These are phyloP conservation scores for Penicillium ochrochloron DNA, from an alignment of 495 filamentous ascomycete species.

Conservation along the genomic window DNA sequence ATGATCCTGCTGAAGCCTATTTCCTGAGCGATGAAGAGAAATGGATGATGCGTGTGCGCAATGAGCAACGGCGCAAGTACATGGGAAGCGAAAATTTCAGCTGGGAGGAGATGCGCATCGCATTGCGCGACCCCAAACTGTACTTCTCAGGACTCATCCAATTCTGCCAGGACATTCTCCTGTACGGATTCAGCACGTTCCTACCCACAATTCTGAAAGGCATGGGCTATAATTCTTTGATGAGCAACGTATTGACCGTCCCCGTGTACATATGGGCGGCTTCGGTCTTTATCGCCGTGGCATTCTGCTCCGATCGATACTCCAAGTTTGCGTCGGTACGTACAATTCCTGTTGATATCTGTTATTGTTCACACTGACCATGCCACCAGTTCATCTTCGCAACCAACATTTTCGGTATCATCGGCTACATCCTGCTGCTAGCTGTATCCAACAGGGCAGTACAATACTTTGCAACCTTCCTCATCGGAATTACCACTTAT, in stretches of 20 bases:
- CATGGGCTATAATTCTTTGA: slow-evolving; percentile 55
- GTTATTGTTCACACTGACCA: slow-evolving; percentile 11
- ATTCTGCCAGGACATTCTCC: slow-evolving; percentile 58
- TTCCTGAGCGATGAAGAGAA: slow-evolving; percentile 57
- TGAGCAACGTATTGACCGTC: slow-evolving; percentile 52
- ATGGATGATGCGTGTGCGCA: slow-evolving; percentile 54
- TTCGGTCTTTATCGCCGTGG: slow-evolving; percentile 46
- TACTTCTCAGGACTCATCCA: slow-evolving; percentile 52
- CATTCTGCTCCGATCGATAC: slow-evolving; percentile 47
- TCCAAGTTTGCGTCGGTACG: slow-evolving; percentile 44
- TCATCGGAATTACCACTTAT: slow-evolving; percentile 57
- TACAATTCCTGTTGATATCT: background rate
- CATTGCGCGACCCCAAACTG: slow-evolving; percentile 45
- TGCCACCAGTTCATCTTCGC: slow-evolving; percentile 40
- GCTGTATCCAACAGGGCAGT: slow-evolving; percentile 44
- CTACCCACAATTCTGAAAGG: slow-evolving; percentile 59
- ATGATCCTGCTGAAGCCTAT: slow-evolving; percentile 57
- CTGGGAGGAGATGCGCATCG: slow-evolving; percentile 55
- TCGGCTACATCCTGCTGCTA: slow-evolving; percentile 58
- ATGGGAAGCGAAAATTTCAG: slow-evolving; percentile 56
- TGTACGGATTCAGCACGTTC: slow-evolving; percentile 65
- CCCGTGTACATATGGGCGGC: slow-evolving; percentile 50
- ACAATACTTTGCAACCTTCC: slow-evolving; percentile 60
- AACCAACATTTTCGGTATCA: slow-evolving; percentile 50
- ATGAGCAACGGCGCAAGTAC: slow-evolving; percentile 45